These are phyloP conservation scores for Onygena corvina DNA, from an alignment of 2,329 filamentous ascomycete genomes.

Conservation along the genomic window DNA sequence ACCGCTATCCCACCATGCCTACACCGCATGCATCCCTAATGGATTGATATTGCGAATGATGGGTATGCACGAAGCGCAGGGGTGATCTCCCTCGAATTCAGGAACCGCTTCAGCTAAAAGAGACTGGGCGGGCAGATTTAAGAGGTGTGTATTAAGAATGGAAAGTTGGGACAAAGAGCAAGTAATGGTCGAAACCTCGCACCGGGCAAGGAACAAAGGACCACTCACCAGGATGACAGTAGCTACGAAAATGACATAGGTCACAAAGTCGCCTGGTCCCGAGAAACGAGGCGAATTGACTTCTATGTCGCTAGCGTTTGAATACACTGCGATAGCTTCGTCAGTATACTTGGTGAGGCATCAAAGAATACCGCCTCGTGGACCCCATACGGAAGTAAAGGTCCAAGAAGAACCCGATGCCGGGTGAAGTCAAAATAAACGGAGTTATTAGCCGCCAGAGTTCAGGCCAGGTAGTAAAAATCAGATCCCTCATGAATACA, in stretches of 20 bases:
- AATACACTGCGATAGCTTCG: constrained; percentile 49
- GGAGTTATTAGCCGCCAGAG: constrained; percentile 48
- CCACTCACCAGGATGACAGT: constrained; percentile 64
- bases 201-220: constrained; percentile 5
- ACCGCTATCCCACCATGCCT: constrained; percentile 65
- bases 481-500: constrained; percentile 33
- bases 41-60: constrained; percentile 54
- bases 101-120: constrained; percentile 67
- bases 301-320: constrained; percentile 65
- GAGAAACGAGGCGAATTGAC: constrained; percentile 57
- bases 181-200: constrained; percentile 8
- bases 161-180: constrained; percentile 13
- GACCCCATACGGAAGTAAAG: constrained; percentile 54
- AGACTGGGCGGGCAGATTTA: constrained; percentile 70
- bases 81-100: constrained; percentile 72
- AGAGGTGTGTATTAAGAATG: constrained; percentile 39
- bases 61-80: constrained; percentile 50
- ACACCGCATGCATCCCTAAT: constrained; percentile 51
- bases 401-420: constrained; percentile 53
- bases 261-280: constrained; percentile 64
- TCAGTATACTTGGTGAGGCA: constrained; percentile 23
- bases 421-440: constrained; percentile 47
- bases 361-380: constrained; percentile 12
- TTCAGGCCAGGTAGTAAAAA: constrained; percentile 49
- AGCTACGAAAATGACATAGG: constrained; percentile 65